Conservation (phyloP, 176 grass and related monocot species). For the Calamus simplicifolius region DNA sequence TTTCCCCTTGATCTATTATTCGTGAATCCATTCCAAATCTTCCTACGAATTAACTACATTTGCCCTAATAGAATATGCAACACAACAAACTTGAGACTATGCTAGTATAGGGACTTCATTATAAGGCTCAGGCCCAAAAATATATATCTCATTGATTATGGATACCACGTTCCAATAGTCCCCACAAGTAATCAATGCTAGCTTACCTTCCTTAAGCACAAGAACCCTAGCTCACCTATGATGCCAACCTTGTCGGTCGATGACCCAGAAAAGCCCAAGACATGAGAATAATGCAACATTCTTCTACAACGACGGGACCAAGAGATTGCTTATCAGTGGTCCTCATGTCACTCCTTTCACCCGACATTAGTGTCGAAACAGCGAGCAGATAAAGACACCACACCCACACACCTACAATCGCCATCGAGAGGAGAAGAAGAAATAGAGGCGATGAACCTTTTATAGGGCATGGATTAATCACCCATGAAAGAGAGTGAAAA, state of each 20-base stretch:
- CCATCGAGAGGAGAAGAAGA: slow-evolving; percentile 4
- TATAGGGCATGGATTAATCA: neutral
- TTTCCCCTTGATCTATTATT: too few relatives aligned
- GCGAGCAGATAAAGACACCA: neutral
- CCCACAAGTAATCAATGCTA: neutral
- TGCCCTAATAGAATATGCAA: too few relatives aligned
- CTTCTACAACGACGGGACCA: slow-evolving; percentile 23
- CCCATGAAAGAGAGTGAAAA: slow-evolving; percentile 1
- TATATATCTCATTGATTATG: neutral
- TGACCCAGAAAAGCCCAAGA: slow-evolving; percentile 13
- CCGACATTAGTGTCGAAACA: slow-evolving; percentile 10
- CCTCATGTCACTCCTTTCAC: slow-evolving; percentile 33
- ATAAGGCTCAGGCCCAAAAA: neutral
- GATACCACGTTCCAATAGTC: neutral
- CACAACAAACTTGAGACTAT: too few relatives aligned
- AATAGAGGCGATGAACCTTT: slow-evolving; percentile 14
- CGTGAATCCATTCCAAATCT: too few relatives aligned
- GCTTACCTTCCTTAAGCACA: neutral
- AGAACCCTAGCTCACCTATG: slow-evolving; percentile 17
- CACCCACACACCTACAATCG: neutral
- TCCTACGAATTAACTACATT: too few relatives aligned
- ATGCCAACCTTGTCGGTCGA: slow-evolving; percentile 29
- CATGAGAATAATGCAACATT: slow-evolving; percentile 21
- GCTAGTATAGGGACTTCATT: too few relatives aligned
- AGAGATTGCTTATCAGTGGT: slow-evolving; percentile 33